Percentiles rank a stretch among this genome's conserved stretches.
phyloP scores from a whole-genome alignment of 1,284 basidiomycete genomes.

The Puccinia hordei region DNA sequence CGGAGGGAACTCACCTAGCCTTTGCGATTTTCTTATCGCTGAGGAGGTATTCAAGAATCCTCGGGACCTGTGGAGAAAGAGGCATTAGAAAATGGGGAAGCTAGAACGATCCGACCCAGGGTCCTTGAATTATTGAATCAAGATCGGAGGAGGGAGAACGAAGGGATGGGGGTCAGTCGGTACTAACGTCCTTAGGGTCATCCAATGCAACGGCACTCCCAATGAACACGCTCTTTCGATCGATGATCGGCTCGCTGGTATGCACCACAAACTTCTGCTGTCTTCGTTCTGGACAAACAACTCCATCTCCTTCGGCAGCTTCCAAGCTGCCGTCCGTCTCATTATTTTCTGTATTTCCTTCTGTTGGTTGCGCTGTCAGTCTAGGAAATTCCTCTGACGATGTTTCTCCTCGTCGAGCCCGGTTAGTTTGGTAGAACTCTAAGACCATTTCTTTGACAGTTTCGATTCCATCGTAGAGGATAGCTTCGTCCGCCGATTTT shows the following conservation, averaged over 20 bases:
- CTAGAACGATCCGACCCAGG: background rate
- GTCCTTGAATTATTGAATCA: background rate
- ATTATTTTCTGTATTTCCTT: background rate
- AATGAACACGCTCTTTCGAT: conserved; percentile 79
- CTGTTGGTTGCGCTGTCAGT: background rate
- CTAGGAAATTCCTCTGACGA: background rate
- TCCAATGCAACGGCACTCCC: conserved; percentile 78
- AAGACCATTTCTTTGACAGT: conserved; percentile 66
- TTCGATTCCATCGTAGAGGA: conserved; percentile 84
- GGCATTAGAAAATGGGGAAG: background rate
- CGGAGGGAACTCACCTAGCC: conserved; percentile 10
- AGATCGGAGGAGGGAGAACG: background rate
- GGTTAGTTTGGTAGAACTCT: conserved; percentile 62
- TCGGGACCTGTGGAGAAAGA: conserved; percentile 25
- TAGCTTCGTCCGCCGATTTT: conserved; percentile 73
- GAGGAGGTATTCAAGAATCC: conserved; percentile 30
- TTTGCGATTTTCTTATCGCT: conserved; percentile 43
- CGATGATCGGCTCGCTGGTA: conserved; percentile 74
- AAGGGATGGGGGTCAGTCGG: background rate
- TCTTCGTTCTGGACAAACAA: background rate
- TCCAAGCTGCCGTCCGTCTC: background rate
- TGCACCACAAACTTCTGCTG: conserved; percentile 69
- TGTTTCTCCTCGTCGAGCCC: conserved; percentile 64
- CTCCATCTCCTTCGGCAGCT: background rate
- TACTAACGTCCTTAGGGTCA: conserved; percentile 63